A percentile compares a stretch with the other conserved stretches of the same genome.
Evolutionary conservation across 768 basidiomycete species (phyloP).

Genomic region (Phylloporus scabripes): DNA sequence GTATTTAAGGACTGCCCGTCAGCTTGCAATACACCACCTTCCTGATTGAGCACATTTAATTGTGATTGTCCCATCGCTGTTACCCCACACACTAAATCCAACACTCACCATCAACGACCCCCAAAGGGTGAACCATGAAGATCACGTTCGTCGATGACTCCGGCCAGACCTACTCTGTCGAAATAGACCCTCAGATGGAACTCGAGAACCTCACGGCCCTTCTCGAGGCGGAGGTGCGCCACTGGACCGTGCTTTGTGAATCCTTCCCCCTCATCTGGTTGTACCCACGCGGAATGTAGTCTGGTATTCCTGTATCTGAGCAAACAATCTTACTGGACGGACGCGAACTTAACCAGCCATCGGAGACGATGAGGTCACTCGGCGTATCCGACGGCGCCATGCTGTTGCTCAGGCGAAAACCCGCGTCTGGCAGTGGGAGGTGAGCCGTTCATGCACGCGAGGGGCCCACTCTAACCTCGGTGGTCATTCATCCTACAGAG

Average conservation of each 20-base stretch:
- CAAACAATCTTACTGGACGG: slow-evolving; percentile 69
- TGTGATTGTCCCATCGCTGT: slow-evolving; percentile 1
- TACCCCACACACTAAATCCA: background rate
- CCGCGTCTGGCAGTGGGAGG: slow-evolving; percentile 43
- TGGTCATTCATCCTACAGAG: slow-evolving; percentile 33
- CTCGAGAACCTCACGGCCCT: slow-evolving; percentile 90
- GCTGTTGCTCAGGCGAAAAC: slow-evolving; percentile 61
- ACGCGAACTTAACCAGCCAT: slow-evolving; percentile 58
- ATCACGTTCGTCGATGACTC: slow-evolving; percentile 68
- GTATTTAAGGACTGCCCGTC: slow-evolving; percentile 14
- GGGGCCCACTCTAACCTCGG: background rate
- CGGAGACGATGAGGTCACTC: slow-evolving; percentile 61
- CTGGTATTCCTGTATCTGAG: slow-evolving; percentile 63
- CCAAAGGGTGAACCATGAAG: slow-evolving; percentile 44
- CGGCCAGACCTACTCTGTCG: slow-evolving; percentile 60
- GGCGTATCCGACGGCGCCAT: slow-evolving; percentile 59
- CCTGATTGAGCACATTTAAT: slow-evolving; percentile 22
- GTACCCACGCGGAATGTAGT: slow-evolving; percentile 39
- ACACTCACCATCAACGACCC: background rate
- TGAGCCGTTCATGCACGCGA: slow-evolving; percentile 5
- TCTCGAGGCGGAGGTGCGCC: slow-evolving; percentile 90
- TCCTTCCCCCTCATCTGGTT: background rate
- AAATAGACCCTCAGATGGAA: slow-evolving; percentile 88
- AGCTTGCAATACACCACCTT: slow-evolving; percentile 10
- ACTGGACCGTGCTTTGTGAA: background rate